phyloP scores from a whole-genome alignment of 768 basidiomycete species.

The Trametes cingulata region DNA sequence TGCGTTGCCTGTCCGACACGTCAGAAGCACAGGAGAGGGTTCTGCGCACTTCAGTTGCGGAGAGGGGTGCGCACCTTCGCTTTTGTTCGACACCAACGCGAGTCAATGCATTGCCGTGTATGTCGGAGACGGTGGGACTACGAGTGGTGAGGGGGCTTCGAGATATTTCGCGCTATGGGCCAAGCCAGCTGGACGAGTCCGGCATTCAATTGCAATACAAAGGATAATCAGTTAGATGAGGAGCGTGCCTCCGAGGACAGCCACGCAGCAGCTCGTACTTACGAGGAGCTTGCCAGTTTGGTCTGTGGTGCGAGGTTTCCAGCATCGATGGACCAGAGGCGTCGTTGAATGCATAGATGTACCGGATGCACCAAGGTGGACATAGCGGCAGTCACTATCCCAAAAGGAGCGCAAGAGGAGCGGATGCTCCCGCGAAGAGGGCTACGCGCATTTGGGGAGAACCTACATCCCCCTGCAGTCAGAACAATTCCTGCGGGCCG shows the following conservation, averaged over 20 bases:
- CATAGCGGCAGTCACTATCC: neutral
- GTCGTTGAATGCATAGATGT: neutral
- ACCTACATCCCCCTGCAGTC: neutral
- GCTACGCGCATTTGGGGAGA: neutral
- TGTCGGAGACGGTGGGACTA: neutral
- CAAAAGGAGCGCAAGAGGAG: neutral
- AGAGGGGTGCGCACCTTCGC: neutral
- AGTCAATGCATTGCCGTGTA: neutral
- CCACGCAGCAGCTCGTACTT: neutral
- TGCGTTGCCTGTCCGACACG: constrained; percentile 3
- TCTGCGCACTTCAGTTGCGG: neutral
- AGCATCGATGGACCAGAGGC: neutral
- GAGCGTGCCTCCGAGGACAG: neutral
- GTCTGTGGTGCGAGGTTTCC: neutral
- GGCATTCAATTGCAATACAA: neutral
- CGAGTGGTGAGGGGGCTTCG: neutral
- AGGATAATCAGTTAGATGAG: neutral
- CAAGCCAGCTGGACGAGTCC: neutral
- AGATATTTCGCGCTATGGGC: neutral
- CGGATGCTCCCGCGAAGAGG: neutral
- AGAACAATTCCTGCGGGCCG: neutral
- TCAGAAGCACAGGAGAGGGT: neutral
- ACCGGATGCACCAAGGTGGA: neutral
- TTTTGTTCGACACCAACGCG: neutral
- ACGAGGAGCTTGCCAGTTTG: neutral